phyloP scores from a whole-genome alignment of 129 eudicot genomes.

The Escallonia herrerae region DNA sequence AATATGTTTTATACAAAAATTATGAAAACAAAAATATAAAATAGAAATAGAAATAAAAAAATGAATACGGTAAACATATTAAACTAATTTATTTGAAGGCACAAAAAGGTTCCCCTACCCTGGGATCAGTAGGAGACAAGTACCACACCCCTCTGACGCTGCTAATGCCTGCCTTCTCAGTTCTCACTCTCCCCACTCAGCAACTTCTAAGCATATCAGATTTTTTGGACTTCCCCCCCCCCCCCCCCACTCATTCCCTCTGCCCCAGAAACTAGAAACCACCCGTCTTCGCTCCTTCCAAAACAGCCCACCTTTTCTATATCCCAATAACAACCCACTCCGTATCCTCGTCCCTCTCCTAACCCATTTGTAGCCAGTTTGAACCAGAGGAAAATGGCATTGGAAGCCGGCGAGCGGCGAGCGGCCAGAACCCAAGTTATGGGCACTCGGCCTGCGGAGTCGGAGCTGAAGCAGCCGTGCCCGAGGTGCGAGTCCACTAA shows the following conservation, averaged over 20 bases:
- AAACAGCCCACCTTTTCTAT: neutral
- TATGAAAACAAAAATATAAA: no score
- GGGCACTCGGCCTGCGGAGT: constrained; percentile 10
- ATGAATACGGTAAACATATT: no score
- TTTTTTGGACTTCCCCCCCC: neutral
- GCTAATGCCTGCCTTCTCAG: neutral
- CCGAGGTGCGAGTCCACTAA: constrained; percentile 15
- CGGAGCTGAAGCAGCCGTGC: constrained; percentile 23
- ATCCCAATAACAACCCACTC: neutral
- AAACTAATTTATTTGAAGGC: no score
- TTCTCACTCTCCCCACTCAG: neutral
- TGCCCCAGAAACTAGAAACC: neutral
- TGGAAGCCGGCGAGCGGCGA: neutral
- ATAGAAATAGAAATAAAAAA: no score
- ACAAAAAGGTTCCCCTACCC: no score
- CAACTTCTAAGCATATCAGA: neutral
- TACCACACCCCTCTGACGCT: neutral
- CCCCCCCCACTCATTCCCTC: no score
- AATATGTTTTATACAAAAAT: no score
- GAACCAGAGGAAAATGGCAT: neutral
- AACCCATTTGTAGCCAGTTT: neutral
- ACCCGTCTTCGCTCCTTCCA: neutral
- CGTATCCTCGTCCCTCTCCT: neutral
- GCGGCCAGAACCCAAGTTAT: neutral
- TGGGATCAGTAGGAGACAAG: no score